These are phyloP conservation scores for Solanum gracilifrons DNA, from an alignment of 257 asterid genomes.

Conservation along the genomic window DNA sequence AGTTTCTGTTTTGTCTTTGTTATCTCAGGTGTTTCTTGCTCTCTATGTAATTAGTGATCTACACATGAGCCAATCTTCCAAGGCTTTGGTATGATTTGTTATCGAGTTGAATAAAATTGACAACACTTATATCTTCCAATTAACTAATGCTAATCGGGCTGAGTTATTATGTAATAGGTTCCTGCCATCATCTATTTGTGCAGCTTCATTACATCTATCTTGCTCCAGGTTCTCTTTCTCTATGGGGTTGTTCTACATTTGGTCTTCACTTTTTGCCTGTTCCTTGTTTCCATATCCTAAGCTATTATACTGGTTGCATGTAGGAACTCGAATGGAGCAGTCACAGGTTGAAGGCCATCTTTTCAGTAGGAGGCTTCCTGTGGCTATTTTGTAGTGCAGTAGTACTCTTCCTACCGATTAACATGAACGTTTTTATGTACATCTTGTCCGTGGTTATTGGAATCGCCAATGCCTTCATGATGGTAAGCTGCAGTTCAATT, in stretches of 20 bases:
- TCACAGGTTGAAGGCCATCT: slow-evolving; percentile 37
- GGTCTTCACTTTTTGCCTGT: not conserved
- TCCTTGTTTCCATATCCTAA: not conserved
- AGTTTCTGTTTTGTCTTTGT: not conserved
- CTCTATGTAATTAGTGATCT: slow-evolving; percentile 69
- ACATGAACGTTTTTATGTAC: slow-evolving; percentile 48
- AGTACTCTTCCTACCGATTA: slow-evolving; percentile 51
- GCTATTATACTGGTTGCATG: not conserved
- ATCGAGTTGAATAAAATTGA: not conserved
- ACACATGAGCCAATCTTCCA: slow-evolving; percentile 65
- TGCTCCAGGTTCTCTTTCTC: slow-evolving; percentile 73
- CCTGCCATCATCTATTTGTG: slow-evolving; percentile 76
- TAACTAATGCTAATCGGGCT: not conserved
- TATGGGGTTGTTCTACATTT: slow-evolving; percentile 26
- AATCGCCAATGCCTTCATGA: slow-evolving; percentile 71
- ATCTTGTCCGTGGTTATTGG: slow-evolving; percentile 49
- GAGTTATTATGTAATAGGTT: slow-evolving; percentile 26
- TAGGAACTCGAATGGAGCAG: slow-evolving; percentile 36
- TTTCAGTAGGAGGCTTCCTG: slow-evolving; percentile 63
- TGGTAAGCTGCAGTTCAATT: not conserved
- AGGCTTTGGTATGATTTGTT: slow-evolving; percentile 50
- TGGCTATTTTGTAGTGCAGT: slow-evolving; percentile 63
- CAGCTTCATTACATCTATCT: slow-evolving; percentile 73
- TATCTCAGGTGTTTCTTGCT: slow-evolving; percentile 59
- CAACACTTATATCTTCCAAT: not conserved